A percentile compares a stretch with the other conserved stretches of the same genome.
phyloP scores from a whole-genome alignment of 2,329 filamentous ascomycete genomes.

The Thermomyces lanuginosus region DNA sequence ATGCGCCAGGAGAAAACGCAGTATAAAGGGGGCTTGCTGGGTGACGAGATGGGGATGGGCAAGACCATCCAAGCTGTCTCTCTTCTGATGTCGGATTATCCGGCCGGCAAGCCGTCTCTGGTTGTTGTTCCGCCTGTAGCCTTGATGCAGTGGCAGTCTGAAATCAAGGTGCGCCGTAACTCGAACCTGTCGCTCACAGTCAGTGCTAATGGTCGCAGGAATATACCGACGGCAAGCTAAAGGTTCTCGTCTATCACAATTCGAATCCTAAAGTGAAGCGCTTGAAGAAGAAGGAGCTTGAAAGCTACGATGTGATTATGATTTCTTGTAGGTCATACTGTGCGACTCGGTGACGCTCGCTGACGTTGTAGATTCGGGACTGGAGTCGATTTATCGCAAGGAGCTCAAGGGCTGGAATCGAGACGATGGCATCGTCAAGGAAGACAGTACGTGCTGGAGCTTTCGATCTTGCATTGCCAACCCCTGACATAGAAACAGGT shows the following conservation, averaged over 20 bases:
- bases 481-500: constrained; percentile 28
- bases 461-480: constrained; percentile 1
- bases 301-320: constrained; percentile 82
- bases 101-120: constrained; percentile 62
- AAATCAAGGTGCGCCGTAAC: constrained; percentile 46
- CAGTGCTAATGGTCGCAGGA: constrained; percentile 12
- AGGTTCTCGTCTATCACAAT: constrained; percentile 79
- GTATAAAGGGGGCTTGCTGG: constrained; percentile 79
- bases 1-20: constrained; percentile 66
- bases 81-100: constrained; percentile 94
- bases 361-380: constrained; percentile 33
- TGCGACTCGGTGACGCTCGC: not conserved
- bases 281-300: constrained; percentile 56
- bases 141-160: constrained; percentile 83
- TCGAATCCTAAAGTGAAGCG: constrained; percentile 70
- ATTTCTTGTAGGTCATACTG: constrained; percentile 64
- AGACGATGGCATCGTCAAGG: constrained; percentile 64
- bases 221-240: constrained; percentile 76
- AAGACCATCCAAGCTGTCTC: constrained; percentile 98
- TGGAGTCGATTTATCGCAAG: constrained; percentile 85
- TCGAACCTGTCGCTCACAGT: constrained; percentile 1
- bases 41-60: constrained; percentile 97
- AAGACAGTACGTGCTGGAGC: constrained; percentile 36
- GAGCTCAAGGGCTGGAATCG: constrained; percentile 80
- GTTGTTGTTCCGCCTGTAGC: constrained; percentile 87